Percentiles rank a stretch among this genome's conserved stretches.
Conservation (phyloP, 2,329 filamentous ascomycete species). For the Fusarium udum region DNA sequence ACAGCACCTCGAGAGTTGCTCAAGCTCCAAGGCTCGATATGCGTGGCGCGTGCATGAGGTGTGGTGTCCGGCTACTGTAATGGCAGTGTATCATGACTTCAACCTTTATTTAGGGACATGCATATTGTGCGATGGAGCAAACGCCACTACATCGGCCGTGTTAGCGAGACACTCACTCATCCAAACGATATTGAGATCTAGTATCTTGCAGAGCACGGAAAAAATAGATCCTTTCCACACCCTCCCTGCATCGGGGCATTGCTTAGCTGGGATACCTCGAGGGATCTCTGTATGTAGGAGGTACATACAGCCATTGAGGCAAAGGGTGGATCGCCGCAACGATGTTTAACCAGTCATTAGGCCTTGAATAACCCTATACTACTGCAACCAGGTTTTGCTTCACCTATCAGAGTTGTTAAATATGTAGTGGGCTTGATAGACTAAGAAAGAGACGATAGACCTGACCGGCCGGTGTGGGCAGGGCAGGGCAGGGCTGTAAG, state of each 20-base stretch:
- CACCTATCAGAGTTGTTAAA: neutral
- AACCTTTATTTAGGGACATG: neutral
- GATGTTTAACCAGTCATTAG: neutral
- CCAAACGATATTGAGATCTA: neutral
- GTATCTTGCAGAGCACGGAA: neutral
- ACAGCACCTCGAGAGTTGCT: neutral
- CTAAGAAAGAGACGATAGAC: neutral
- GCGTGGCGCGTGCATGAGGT: neutral
- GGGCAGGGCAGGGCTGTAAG: neutral
- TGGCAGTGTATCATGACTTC: conserved; percentile 5
- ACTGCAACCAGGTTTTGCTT: neutral
- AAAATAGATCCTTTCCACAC: neutral
- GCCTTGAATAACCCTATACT: neutral
- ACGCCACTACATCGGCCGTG: neutral
- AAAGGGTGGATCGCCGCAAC: neutral
- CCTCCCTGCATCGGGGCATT: conserved; percentile 1
- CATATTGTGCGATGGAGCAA: neutral
- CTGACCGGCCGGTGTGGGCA: neutral
- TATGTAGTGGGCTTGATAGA: neutral
- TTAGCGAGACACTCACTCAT: neutral
- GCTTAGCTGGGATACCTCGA: neutral
- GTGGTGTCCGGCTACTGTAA: neutral
- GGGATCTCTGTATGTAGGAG: neutral
- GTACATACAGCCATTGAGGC: conserved; percentile 6
- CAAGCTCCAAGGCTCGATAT: neutral